Base-by-base conservation (phyloP, 2,329 filamentous ascomycete species). In the Pestalotiopsis sp. region DNA sequence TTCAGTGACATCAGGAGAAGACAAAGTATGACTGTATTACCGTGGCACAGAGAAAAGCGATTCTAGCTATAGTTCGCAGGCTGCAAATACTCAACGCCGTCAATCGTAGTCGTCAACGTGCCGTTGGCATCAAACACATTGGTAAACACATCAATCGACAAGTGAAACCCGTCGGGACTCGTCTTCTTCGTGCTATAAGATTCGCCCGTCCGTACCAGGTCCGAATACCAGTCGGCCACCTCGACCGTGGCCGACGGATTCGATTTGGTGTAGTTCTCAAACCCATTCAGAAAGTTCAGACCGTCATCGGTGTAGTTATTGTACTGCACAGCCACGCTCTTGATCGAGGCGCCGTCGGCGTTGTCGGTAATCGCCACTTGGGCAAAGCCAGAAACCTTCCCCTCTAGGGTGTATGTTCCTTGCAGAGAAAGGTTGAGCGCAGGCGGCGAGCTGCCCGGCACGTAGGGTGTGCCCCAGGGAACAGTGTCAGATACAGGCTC, bases 301-400 rank as follows among this genome's bases (percentile, higher is more conserved):
- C 77, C 78, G 41, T 81, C 77, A 56, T 83, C 78, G 0, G 80
- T 81, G 70, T 73, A 83, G 70, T 80, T 71, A 6, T 71, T 65
- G 59, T 83, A 84, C 1, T 66, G 70, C 2, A 81, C 79, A 0
- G 74, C 73, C 5, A 83, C 75, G 1, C 72, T 75, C n/a, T 69
- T 41, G 1, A 74, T 31, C 7, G 17, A 6, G 23, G 77, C 69
- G 1, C 25, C 52, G 2, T 68, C 59, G 4, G 36, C 66, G 4
- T 60, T 69, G 12, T 57, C 49, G 2, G 66, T 66, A 20, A 77
- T 69, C 20, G 70, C 70, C 2, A 78, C 72, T 36, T 75, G 38
- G 3, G 73, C 73, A 13, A 52, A 61, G 6, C 75, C 73, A 6
- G 60, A 45, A 2, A 20, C 57, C 17, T 67, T 67, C 3, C 74